Conservation (phyloP, 2,329 filamentous ascomycete genomes). For the Chaetothyriales sp. region DNA sequence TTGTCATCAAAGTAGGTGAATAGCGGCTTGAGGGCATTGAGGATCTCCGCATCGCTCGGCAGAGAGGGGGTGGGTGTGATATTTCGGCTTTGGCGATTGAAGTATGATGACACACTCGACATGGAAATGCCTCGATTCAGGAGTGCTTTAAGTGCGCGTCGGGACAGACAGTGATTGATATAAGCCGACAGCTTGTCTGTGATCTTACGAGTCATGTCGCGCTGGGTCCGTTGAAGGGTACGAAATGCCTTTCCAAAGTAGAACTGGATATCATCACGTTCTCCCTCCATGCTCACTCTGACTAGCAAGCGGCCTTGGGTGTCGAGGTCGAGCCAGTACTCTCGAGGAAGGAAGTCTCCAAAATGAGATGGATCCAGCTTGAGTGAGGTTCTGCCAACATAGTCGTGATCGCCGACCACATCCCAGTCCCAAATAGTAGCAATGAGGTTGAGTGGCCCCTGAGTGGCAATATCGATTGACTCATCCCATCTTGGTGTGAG, state of each 20-base stretch:
- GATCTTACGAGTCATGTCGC: conserved; percentile 95
- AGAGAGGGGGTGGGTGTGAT: conserved; percentile 34
- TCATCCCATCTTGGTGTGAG: conserved; percentile 96
- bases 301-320: conserved; percentile 82
- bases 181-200: conserved; percentile 96
- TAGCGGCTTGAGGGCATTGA: conserved; percentile 65
- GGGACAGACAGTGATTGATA: conserved; percentile 77
- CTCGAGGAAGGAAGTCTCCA: conserved; percentile 82
- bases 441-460: conserved; percentile 81
- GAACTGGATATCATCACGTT: conserved; percentile 95
- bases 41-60: conserved; percentile 57
- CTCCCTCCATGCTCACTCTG: conserved; percentile 94
- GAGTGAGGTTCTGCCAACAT: conserved; percentile 86
- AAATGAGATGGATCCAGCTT: conserved; percentile 98
- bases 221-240: conserved; percentile 83
- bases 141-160: conserved; percentile 60
- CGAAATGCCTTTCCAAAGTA: conserved; percentile 96
- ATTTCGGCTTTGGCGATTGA: conserved; percentile 31
- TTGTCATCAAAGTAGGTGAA: conserved; percentile 97
- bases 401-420: conserved; percentile 91
- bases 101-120: conserved; percentile 57
- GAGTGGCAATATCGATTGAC: conserved; percentile 86
- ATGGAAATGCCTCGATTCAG: conserved; percentile 58
- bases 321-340: conserved; percentile 96
- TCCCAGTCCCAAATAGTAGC: conserved; percentile 98